Base-by-base conservation (phyloP, 257 asterid genomes). In the Capsicum rhomboideum region DNA sequence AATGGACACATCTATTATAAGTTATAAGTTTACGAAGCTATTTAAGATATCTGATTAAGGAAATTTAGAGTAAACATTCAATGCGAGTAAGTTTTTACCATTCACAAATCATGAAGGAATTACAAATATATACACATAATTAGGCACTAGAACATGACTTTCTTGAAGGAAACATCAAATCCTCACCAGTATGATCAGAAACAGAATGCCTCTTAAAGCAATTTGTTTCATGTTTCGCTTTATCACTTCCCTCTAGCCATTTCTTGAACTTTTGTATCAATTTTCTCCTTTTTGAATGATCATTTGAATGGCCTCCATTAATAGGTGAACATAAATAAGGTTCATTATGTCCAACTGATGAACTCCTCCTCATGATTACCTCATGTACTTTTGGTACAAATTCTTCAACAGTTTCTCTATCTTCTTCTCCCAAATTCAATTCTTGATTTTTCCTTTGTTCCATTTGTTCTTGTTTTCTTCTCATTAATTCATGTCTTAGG, bases 221-320 rank as follows among this genome's bases (percentile, higher is more conserved):
- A 28, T 85, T 88, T 67, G 52, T 79, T 28, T 85, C 84, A 82
- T 84, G 77, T 84, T 82, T 86, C 86, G 84, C 90, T 82, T 86
- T 86, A 50, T 85, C 90, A 53, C 78, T 77, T 37, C 93, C 88
- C 55, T 93, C 94, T 40, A 90, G 88, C 96, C 96, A 92, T 88
- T 93, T 82, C 90, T 90, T 93, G 44, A 93, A 78, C 89, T 91
- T 91, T 8, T 82, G 83, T 3, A 93, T 78, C 31, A 93, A 53
- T 82, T 85, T 93, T 52, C 82, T 82, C 86, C 93, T 88, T 82
- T 53, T 93, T 8, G 93, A 87, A 88, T 79, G 91, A 55, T 74
- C 4, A 34, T 34, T 34, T 34, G 37, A 34, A 34, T n/a, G n/a
- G n/a, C n/a, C n/a, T n/a, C n/a, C n/a, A n/a, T n/a, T 72, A 44